These are phyloP conservation scores for Grosmannia serpens DNA, from an alignment of 2,329 filamentous ascomycete genomes.

Conservation along the genomic window DNA sequence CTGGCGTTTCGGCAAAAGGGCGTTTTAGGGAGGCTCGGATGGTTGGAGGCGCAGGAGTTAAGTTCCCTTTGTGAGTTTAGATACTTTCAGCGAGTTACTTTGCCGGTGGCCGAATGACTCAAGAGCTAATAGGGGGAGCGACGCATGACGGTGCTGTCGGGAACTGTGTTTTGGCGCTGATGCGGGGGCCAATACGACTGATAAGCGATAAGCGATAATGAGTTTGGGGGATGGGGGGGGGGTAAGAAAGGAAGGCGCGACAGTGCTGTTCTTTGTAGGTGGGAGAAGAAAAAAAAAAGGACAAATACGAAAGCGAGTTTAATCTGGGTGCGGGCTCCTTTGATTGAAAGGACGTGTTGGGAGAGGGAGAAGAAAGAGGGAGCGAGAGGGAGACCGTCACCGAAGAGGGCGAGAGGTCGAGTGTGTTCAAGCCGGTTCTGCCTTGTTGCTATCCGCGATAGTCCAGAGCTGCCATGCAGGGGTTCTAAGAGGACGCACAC, in stretches of 20 bases:
- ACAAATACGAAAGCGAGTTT: neutral
- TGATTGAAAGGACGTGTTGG: neutral
- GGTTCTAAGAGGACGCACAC: no score
- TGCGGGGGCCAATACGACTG: neutral
- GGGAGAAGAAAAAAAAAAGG: neutral
- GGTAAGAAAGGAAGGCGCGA: neutral
- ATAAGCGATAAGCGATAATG: slow-evolving; percentile 7
- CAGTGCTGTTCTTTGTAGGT: neutral
- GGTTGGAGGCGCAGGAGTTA: neutral
- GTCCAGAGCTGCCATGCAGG: no score
- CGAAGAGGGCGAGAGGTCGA: no score
- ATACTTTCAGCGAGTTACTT: neutral
- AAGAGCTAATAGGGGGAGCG: neutral
- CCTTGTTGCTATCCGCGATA: no score
- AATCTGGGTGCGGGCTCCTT: neutral
- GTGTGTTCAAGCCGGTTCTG: no score
- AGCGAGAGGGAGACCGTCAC: no score
- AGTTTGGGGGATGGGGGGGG: no score
- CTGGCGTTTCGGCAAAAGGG: neutral
- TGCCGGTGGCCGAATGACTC: neutral
- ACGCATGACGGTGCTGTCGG: neutral
- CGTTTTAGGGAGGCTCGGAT: neutral
- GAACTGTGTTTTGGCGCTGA: neutral
- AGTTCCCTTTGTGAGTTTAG: neutral
- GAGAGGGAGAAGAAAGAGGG: neutral